These are phyloP conservation scores for Mrakia gelida DNA, from an alignment of 768 basidiomycete species.

Conservation along the genomic window DNA sequence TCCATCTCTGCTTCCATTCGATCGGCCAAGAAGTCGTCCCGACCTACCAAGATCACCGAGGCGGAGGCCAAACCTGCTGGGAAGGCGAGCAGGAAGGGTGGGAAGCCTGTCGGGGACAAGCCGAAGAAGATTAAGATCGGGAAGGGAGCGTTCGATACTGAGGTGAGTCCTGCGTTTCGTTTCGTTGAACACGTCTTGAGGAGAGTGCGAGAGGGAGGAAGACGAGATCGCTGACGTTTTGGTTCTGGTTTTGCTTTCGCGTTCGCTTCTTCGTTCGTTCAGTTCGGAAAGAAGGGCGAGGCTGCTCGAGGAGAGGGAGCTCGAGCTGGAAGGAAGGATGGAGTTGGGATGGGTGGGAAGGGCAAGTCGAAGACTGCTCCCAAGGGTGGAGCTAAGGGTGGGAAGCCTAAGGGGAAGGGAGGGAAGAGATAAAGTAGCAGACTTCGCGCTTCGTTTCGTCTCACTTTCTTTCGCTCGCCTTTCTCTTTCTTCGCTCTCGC, in stretches of 20 bases:
- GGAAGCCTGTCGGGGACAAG: slow-evolving; percentile 38
- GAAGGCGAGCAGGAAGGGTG: slow-evolving; percentile 41
- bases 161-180: neutral
- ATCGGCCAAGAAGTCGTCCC: slow-evolving; percentile 72
- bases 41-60: slow-evolving; percentile 69
- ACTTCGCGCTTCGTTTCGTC: neutral
- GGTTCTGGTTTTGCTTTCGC: neutral
- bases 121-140: slow-evolving; percentile 32
- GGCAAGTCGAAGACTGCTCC: slow-evolving; percentile 22
- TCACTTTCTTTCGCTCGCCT: neutral
- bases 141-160: slow-evolving; percentile 24
- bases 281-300: slow-evolving; percentile 26
- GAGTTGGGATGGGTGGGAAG: slow-evolving; percentile 29
- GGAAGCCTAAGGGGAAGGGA: slow-evolving; percentile 21
- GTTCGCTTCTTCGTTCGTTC: neutral
- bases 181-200: neutral
- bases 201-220: no score
- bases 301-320: slow-evolving; percentile 25
- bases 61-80: slow-evolving; percentile 42
- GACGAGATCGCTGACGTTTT: no score
- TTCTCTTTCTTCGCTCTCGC: neutral
- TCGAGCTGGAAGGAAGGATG: slow-evolving; percentile 30
- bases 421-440: neutral
- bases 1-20: slow-evolving; percentile 69
- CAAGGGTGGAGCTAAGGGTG: slow-evolving; percentile 19